Conservation (phyloP, 208 protist genomes). For the Crithidia thermophila region DNA sequence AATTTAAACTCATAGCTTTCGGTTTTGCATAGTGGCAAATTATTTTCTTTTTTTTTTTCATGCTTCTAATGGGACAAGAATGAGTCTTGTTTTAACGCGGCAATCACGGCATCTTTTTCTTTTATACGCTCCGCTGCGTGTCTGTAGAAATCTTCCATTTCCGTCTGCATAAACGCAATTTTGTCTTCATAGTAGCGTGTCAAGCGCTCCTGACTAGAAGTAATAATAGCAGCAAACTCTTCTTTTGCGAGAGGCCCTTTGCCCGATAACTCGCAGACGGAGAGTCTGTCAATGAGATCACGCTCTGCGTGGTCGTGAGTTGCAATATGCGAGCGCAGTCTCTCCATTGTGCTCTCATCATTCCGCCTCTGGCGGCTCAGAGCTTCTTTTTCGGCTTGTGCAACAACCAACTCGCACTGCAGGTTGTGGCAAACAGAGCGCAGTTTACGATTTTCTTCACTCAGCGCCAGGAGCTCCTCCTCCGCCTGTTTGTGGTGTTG, state of each 20-base stretch:
- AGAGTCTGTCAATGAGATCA: background rate
- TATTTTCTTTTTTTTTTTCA: background rate
- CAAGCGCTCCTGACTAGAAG: constrained; percentile 13
- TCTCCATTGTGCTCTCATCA: constrained; percentile 19
- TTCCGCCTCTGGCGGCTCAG: background rate
- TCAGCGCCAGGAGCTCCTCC: background rate
- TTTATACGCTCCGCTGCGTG: constrained; percentile 16
- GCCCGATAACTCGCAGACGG: background rate
- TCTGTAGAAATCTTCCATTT: constrained; percentile 19
- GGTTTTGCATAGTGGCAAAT: background rate
- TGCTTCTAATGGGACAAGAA: background rate
- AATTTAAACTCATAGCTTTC: background rate
- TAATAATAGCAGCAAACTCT: constrained; percentile 25
- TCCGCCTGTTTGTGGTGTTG: background rate
- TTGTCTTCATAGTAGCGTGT: constrained; percentile 21
- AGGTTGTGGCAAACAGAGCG: background rate
- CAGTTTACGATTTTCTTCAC: background rate
- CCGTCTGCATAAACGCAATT: constrained; percentile 21
- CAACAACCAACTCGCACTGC: constrained; percentile 18
- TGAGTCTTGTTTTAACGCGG: constrained; percentile 9
- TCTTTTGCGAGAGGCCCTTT: constrained; percentile 9
- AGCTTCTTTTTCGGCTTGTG: constrained; percentile 26
- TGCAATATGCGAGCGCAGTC: constrained; percentile 1
- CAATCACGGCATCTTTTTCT: constrained; percentile 30
- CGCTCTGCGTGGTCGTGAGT: constrained; percentile 8